These are phyloP conservation scores for Mucor circinelloides DNA, from an alignment of 371 early-diverging fungal species.

Conservation along the genomic window DNA sequence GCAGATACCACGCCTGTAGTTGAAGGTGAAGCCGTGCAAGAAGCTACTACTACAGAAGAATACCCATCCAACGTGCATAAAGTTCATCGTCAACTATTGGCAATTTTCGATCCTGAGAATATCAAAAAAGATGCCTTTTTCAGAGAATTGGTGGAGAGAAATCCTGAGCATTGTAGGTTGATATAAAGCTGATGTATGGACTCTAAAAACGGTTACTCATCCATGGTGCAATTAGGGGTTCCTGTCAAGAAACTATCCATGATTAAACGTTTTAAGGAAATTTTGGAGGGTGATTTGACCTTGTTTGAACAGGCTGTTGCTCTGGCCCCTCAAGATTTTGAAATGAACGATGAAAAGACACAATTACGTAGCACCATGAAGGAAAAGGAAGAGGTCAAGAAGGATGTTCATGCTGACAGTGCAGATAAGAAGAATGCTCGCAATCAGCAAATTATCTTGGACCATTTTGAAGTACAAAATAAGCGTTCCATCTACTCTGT, in stretches of 20 bases:
- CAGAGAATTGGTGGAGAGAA: slow-evolving; percentile 41
- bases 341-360: slow-evolving; percentile 45
- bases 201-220: neutral
- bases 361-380: slow-evolving; percentile 31
- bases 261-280: slow-evolving; percentile 48
- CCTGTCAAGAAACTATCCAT: slow-evolving; percentile 39
- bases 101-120: slow-evolving; percentile 41
- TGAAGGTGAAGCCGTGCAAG: neutral
- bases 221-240: slow-evolving; percentile 35
- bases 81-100: slow-evolving; percentile 31
- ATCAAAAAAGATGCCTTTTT: slow-evolving; percentile 47
- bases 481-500: slow-evolving; percentile 48
- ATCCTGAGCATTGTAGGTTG: slow-evolving; percentile 46
- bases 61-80: slow-evolving; percentile 13
- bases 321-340: slow-evolving; percentile 27
- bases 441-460: slow-evolving; percentile 1
- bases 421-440: neutral
- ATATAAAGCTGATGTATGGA: neutral
- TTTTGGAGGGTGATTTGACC: slow-evolving; percentile 37
- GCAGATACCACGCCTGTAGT: neutral
- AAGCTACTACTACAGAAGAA: neutral
- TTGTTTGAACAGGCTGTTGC: slow-evolving; percentile 33
- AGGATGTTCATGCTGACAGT: neutral
- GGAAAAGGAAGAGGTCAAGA: slow-evolving; percentile 2
- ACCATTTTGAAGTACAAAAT: slow-evolving; percentile 25